phyloP scores from a whole-genome alignment of 176 grass and related monocot species.

The Aegilops speltoides region DNA sequence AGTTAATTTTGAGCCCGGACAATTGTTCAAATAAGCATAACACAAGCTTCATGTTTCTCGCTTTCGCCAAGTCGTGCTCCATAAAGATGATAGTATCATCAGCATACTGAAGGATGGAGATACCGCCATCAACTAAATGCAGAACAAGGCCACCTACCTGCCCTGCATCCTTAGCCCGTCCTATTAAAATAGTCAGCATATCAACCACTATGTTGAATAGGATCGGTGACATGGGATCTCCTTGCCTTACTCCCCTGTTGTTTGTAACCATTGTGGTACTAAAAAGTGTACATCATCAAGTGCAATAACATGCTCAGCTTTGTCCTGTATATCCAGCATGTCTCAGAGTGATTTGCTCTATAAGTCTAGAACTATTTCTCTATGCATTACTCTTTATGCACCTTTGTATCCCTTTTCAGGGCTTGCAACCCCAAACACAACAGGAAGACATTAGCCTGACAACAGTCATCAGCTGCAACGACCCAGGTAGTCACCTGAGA shows the following conservation, averaged over 20 bases:
- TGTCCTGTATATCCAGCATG: slow-evolving; percentile 63
- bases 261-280: slow-evolving; percentile 81
- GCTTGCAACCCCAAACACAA: slow-evolving; percentile 64
- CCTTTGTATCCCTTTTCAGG: slow-evolving; percentile 39
- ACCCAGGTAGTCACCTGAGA: slow-evolving; percentile 19
- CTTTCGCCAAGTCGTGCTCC: no score
- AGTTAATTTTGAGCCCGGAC: no score
- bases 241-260: slow-evolving; percentile 77
- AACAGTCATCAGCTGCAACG: background rate
- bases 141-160: no score
- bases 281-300: slow-evolving; percentile 86
- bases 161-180: no score
- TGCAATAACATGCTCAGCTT: slow-evolving; percentile 60
- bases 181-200: no score
- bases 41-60: no score
- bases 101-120: no score
- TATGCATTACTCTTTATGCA: slow-evolving; percentile 2
- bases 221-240: no score
- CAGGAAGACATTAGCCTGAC: background rate
- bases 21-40: no score
- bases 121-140: no score
- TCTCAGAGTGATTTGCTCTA: background rate
- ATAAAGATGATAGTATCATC: no score
- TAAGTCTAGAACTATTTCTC: background rate
- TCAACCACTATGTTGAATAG: no score